These are phyloP conservation scores for Plectosphaerella plurivora DNA, from an alignment of 2,329 filamentous ascomycete genomes.

Conservation along the genomic window DNA sequence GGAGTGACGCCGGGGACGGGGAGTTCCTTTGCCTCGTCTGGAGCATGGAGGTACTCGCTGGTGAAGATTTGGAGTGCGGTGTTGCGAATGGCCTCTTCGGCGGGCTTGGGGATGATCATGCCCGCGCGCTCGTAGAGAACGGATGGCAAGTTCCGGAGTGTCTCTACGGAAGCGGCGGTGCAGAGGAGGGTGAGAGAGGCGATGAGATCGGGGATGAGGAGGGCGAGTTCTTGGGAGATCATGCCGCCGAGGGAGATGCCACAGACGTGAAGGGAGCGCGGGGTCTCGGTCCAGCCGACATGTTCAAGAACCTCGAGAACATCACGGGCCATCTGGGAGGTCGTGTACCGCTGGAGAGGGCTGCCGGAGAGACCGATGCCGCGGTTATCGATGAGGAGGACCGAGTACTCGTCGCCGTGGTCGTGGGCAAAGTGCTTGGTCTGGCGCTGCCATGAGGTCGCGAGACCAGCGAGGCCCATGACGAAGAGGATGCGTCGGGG, in stretches of 20 bases:
- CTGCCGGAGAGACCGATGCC: constrained; percentile 79
- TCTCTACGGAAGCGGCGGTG: constrained; percentile 57
- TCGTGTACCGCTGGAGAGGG: constrained; percentile 73
- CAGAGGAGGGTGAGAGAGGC: constrained; percentile 55
- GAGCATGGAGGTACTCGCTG: constrained; percentile 53
- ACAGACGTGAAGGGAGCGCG: constrained; percentile 57
- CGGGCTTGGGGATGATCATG: constrained; percentile 64
- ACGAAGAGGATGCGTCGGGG: constrained; percentile 69
- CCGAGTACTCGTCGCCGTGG: constrained; percentile 62
- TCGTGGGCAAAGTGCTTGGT: constrained; percentile 78
- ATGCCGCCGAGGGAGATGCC: constrained; percentile 87
- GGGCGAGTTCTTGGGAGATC: constrained; percentile 79
- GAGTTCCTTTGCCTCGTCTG: constrained; percentile 51
- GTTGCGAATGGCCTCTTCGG: constrained; percentile 62
- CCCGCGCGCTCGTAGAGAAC: constrained; percentile 55
- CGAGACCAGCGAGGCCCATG: constrained; percentile 70
- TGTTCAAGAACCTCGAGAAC: constrained; percentile 64
- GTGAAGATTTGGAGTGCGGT: constrained; percentile 65
- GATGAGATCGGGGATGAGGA: constrained; percentile 46
- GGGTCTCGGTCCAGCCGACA: constrained; percentile 57
- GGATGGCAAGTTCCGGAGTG: constrained; percentile 57
- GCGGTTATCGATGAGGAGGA: constrained; percentile 77
- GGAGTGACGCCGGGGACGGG: constrained; percentile 40
- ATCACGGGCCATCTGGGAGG: constrained; percentile 80
- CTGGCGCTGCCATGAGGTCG: constrained; percentile 75